Conservation (phyloP, 129 eudicot genomes). For the Pseudognaphalium luteoalbum region DNA sequence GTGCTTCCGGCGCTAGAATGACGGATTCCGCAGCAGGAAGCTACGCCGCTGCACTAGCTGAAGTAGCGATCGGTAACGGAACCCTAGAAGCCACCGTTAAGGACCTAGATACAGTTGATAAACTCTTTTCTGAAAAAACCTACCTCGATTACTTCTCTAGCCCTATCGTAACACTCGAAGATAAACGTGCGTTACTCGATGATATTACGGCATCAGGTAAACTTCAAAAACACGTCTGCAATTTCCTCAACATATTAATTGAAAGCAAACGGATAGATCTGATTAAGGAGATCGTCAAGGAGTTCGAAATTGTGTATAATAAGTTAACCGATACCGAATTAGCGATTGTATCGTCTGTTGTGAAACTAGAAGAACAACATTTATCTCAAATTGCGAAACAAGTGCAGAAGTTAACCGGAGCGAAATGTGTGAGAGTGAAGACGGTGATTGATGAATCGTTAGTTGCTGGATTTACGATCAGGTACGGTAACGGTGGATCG, state of each 20-base stretch:
- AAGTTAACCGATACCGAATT: conserved; percentile 60
- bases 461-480: conserved; percentile 78
- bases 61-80: conserved; percentile 55
- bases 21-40: conserved; percentile 61
- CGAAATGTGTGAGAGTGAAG: conserved; percentile 71
- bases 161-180: conserved; percentile 51
- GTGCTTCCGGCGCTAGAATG: conserved; percentile 41
- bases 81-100: conserved; percentile 54
- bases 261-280: conserved; percentile 61
- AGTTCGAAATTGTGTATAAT: conserved; percentile 64
- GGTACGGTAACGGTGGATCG: conserved; percentile 71
- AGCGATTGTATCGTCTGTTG: conserved; percentile 76
- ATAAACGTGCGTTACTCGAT: conserved; percentile 51
- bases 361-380: conserved; percentile 63
- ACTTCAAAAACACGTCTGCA: conserved; percentile 58
- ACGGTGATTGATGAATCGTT: conserved; percentile 70
- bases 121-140: conserved; percentile 46
- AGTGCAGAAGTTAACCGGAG: conserved; percentile 81
- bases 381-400: conserved; percentile 81
- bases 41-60: conserved; percentile 79
- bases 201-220: conserved; percentile 41
- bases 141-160: conserved; percentile 46
- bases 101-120: conserved; percentile 51
- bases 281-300: conserved; percentile 65
- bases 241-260: conserved; percentile 61